Conservation (phyloP, 2,329 filamentous ascomycete genomes). For the Paraphoma chrysanthemicola region DNA sequence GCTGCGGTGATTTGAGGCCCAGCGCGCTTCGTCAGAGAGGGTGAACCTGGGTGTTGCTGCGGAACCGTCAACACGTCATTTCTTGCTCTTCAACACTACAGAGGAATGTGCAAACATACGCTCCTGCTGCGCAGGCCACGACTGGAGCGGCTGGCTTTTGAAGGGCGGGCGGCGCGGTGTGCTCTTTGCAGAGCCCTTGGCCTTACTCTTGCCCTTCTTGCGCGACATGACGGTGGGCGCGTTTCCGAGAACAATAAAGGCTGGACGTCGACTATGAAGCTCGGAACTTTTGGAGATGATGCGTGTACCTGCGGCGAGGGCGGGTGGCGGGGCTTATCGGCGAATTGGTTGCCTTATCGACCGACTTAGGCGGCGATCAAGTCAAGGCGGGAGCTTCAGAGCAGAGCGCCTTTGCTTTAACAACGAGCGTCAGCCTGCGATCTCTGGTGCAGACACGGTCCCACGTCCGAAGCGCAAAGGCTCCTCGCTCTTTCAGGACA, state of each 20-base stretch:
- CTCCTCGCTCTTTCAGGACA: neutral
- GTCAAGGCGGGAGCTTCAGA: neutral
- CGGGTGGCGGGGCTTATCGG: constrained; percentile 2
- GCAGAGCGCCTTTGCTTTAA: neutral
- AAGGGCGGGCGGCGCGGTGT: constrained; percentile 26
- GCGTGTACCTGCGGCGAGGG: neutral
- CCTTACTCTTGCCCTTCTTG: constrained; percentile 39
- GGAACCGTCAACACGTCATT: constrained; percentile 23
- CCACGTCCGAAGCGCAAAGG: too few species aligned
- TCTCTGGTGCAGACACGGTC: too few species aligned
- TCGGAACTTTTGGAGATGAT: constrained; percentile 9
- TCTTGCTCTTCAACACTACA: neutral
- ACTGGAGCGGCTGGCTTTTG: constrained; percentile 17
- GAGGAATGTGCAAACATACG: constrained; percentile 20
- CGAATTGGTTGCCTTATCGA: neutral
- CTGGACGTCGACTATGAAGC: neutral
- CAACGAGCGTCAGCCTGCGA: neutral
- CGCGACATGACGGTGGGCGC: constrained; percentile 27
- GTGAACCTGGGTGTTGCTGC: constrained; percentile 46
- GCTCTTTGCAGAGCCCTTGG: constrained; percentile 28
- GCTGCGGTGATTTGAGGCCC: constrained; percentile 60
- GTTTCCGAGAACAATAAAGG: neutral
- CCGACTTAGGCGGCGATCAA: neutral
- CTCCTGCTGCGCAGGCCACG: constrained; percentile 23
- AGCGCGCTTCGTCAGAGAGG: constrained; percentile 65